Conservation (phyloP, 169 alveolate genomes). For the Plasmodium blacklocki region DNA sequence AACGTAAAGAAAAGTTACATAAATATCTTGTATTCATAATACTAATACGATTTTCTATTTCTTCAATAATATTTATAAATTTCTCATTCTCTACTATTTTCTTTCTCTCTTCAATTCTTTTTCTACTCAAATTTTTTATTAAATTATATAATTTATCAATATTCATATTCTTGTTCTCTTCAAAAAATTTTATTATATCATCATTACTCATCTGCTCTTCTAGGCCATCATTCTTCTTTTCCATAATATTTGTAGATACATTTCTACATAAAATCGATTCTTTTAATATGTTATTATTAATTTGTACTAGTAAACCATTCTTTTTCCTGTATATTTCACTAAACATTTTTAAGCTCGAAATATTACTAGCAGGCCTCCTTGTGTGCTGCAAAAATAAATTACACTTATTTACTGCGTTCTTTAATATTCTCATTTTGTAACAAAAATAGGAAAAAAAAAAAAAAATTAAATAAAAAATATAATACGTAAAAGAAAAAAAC, state of each 20-base stretch:
- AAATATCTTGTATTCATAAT: conserved; percentile 73
- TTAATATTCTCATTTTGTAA: conserved; percentile 45
- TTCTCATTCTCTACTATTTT: conserved; percentile 69
- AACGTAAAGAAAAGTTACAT: conserved; percentile 63
- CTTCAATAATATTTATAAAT: conserved; percentile 60
- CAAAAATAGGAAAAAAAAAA: too few relatives aligned
- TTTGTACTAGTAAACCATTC: background rate
- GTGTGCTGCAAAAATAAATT: background rate
- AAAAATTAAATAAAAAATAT: too few relatives aligned
- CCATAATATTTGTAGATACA: conserved; percentile 20
- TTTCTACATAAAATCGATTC: conserved; percentile 1
- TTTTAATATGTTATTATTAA: background rate
- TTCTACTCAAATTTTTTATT: conserved; percentile 68
- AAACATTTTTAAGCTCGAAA: background rate
- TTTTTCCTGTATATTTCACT: background rate
- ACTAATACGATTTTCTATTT: conserved; percentile 66
- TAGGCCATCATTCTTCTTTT: conserved; percentile 11
- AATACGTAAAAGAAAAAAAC: too few relatives aligned
- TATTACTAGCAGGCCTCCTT: background rate
- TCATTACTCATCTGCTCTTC: conserved; percentile 71
- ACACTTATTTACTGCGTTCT: conserved; percentile 26
- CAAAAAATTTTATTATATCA: conserved; percentile 58
- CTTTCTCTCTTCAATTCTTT: conserved; percentile 57
- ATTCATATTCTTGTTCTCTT: conserved; percentile 74
- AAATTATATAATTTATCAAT: conserved; percentile 71